phyloP scores from a whole-genome alignment of 306 rosid species.

The Neltuma alba region DNA sequence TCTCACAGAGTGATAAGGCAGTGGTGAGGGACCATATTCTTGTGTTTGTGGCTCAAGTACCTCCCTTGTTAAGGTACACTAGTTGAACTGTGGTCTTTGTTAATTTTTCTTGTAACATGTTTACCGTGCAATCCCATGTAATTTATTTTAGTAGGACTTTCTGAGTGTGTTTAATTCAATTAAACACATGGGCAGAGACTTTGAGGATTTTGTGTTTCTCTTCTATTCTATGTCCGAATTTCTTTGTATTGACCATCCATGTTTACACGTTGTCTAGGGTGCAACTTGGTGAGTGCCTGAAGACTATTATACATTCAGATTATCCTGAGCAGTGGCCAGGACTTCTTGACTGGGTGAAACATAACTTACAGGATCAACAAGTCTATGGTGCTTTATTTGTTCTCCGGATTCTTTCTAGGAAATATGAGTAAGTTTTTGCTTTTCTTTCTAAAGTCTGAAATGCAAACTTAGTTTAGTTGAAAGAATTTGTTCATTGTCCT shows the following conservation, averaged over 20 bases:
- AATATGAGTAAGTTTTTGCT: background rate
- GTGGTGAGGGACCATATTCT: slow-evolving; percentile 9
- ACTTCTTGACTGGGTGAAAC: slow-evolving; percentile 7
- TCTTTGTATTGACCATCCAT: background rate
- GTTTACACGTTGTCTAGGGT: background rate
- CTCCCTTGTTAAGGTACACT: background rate
- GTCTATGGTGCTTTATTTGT: slow-evolving; percentile 7
- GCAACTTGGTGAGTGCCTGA: slow-evolving; percentile 11
- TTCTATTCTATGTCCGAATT: background rate
- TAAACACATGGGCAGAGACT: background rate
- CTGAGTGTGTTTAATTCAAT: background rate
- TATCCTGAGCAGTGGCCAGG: slow-evolving; percentile 14
- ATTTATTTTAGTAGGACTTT: background rate
- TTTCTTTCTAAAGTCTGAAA: background rate
- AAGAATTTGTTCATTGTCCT: background rate
- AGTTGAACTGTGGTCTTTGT: background rate
- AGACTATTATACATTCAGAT: slow-evolving; percentile 4
- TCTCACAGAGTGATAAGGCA: background rate
- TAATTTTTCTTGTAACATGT: background rate
- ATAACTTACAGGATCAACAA: slow-evolving; percentile 7
- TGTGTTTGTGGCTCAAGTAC: background rate
- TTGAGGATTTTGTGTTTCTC: background rate
- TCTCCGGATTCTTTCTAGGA: slow-evolving; percentile 8
- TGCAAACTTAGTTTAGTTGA: background rate
- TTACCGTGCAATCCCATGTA: background rate